These are phyloP conservation scores for Fragaria vesca DNA, from an alignment of 306 rosid genomes.

Conservation along the genomic window DNA sequence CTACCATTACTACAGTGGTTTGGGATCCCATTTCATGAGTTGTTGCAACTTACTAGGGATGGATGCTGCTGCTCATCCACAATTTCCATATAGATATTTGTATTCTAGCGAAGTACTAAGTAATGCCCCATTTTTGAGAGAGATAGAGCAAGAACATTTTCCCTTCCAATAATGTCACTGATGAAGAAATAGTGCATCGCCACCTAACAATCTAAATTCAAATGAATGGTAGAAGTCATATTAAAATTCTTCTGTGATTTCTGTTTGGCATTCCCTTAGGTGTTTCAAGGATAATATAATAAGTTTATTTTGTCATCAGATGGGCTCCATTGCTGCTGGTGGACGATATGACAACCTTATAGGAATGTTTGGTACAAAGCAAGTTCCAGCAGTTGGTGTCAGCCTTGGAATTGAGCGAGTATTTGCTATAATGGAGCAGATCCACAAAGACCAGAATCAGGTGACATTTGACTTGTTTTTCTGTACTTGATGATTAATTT, in stretches of 20 bases:
- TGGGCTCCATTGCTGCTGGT: slow-evolving; percentile 94
- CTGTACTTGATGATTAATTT: neutral
- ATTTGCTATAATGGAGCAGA: slow-evolving; percentile 84
- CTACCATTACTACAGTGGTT: neutral
- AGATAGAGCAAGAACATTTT: neutral
- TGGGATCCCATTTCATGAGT: neutral
- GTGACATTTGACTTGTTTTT: slow-evolving; percentile 33
- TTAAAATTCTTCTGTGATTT: neutral
- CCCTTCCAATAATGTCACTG: neutral
- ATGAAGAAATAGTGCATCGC: neutral
- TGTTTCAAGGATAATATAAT: neutral
- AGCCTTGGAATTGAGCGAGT: slow-evolving; percentile 98
- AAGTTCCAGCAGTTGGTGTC: slow-evolving; percentile 90
- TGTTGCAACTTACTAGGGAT: neutral
- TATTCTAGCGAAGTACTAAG: neutral
- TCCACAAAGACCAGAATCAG: slow-evolving; percentile 66
- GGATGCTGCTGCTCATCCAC: neutral
- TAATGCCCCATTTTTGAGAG: neutral
- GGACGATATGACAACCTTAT: slow-evolving; percentile 92
- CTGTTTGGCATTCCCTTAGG: neutral
- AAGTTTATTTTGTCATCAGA: slow-evolving; percentile 39
- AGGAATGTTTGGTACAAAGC: slow-evolving; percentile 89
- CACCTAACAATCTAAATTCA: neutral
- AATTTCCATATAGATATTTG: neutral
- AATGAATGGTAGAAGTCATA: neutral